These are phyloP conservation scores for Eurotiales sp. DNA, from an alignment of 2,329 filamentous ascomycete species.

Conservation along the genomic window DNA sequence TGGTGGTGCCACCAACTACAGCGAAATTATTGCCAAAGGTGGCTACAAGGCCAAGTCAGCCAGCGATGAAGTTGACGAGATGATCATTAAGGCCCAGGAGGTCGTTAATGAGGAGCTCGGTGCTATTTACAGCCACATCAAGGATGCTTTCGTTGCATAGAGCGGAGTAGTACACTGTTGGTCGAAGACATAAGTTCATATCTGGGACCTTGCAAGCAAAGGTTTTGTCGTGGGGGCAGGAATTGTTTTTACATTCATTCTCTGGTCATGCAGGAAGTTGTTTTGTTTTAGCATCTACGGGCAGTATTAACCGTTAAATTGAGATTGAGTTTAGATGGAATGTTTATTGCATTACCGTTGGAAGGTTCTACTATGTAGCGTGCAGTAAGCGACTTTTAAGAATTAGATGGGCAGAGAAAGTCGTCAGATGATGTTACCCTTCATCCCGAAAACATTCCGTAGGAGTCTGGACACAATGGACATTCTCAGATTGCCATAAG, in stretches of 20 bases:
- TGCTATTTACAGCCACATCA: slow-evolving; percentile 42
- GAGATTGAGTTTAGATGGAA: not conserved
- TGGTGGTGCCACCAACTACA: slow-evolving; percentile 89
- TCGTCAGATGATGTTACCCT: too few species aligned
- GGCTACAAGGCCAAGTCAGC: slow-evolving; percentile 58
- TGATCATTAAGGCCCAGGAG: slow-evolving; percentile 49
- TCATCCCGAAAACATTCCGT: too few species aligned
- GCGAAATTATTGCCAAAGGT: slow-evolving; percentile 70
- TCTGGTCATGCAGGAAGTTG: not conserved
- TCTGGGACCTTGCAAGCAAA: not conserved
- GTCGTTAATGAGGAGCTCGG: slow-evolving; percentile 44
- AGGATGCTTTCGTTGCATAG: slow-evolving; percentile 41
- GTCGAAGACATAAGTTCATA: too few species aligned
- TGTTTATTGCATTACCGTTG: not conserved
- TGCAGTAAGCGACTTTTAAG: too few species aligned
- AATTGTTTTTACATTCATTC: not conserved
- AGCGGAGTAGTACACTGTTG: slow-evolving; percentile 11
- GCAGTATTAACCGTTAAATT: not conserved
- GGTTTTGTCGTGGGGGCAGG: not conserved
- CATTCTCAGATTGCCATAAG: too few species aligned
- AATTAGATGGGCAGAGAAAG: too few species aligned
- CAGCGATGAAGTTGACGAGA: slow-evolving; percentile 35
- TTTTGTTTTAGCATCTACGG: not conserved
- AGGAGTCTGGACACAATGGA: too few species aligned
- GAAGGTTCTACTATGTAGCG: too few species aligned